phyloP scores from a whole-genome alignment of 768 basidiomycete species.

The Crepidotus variabilis region DNA sequence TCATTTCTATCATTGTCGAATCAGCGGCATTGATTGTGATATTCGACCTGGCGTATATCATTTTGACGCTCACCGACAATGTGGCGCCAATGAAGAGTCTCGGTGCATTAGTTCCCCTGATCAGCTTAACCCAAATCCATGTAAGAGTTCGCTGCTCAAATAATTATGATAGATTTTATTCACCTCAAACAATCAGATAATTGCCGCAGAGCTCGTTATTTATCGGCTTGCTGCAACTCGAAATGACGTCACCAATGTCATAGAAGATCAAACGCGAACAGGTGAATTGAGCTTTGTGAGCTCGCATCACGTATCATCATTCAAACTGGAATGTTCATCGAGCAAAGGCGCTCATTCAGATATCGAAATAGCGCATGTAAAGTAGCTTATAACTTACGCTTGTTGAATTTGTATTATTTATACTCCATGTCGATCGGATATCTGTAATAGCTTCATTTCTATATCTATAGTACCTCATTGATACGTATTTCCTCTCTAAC shows the following conservation, averaged over 20 bases:
- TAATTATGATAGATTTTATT: not conserved
- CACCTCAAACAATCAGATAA: slow-evolving; percentile 3
- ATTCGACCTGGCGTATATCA: slow-evolving; percentile 1
- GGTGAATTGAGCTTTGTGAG: not conserved
- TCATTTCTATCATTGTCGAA: slow-evolving; percentile 9
- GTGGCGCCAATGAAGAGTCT: not conserved
- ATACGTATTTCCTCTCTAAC: too few relatives aligned
- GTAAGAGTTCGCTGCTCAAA: not conserved
- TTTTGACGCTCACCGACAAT: not conserved
- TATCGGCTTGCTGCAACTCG: slow-evolving; percentile 14
- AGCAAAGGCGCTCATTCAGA: not conserved
- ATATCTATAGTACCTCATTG: too few relatives aligned
- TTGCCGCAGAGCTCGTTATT: slow-evolving; percentile 15
- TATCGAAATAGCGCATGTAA: not conserved
- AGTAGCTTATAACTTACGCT: not conserved
- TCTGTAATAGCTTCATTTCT: too few relatives aligned
- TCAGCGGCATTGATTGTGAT: slow-evolving; percentile 5
- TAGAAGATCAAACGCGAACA: not conserved
- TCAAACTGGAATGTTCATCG: not conserved
- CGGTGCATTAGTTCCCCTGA: not conserved
- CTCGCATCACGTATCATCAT: not conserved
- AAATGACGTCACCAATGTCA: not conserved
- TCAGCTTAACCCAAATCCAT: slow-evolving; percentile 1
- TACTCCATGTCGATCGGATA: too few relatives aligned
- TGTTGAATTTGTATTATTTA: too few relatives aligned